These are phyloP conservation scores for Calocybe gambosa DNA, from an alignment of 1,284 basidiomycete genomes.

Conservation along the genomic window DNA sequence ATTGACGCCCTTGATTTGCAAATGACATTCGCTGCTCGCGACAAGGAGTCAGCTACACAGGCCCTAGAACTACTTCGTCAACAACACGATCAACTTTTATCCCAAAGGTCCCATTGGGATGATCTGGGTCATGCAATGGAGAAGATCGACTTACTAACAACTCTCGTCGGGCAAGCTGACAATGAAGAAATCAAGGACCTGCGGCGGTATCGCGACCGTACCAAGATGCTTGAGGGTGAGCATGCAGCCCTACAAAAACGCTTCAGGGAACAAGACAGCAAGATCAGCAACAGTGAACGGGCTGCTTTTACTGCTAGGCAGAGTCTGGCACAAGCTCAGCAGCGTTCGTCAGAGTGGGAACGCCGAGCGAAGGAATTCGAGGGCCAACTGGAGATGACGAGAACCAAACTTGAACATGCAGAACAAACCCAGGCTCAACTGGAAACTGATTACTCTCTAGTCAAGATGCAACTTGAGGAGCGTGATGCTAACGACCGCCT, in stretches of 20 bases:
- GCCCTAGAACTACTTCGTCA: conserved; percentile 46
- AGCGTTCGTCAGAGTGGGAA: conserved; percentile 75
- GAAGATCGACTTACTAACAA: conserved; percentile 61
- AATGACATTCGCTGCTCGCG: conserved; percentile 45
- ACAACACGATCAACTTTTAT: conserved; percentile 51
- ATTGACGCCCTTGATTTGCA: conserved; percentile 55
- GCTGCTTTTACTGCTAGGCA: conserved; percentile 52
- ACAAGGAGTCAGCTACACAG: conserved; percentile 52
- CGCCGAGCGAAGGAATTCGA: conserved; percentile 67
- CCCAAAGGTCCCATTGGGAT: conserved; percentile 67
- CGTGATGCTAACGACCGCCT: conserved; percentile 63
- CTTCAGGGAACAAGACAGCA: conserved; percentile 63
- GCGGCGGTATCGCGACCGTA: conserved; percentile 56
- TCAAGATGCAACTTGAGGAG: conserved; percentile 67
- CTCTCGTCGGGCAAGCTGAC: conserved; percentile 55
- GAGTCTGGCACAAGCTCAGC: conserved; percentile 63
- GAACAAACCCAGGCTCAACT: conserved; percentile 61
- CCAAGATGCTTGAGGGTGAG: conserved; percentile 62
- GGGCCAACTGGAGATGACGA: conserved; percentile 49
- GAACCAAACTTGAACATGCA: conserved; percentile 55
- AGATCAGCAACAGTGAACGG: conserved; percentile 54
- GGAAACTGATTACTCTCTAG: conserved; percentile 61
- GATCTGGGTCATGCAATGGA: conserved; percentile 59
- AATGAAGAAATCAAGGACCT: conserved; percentile 68
- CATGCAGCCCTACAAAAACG: conserved; percentile 62